Evolutionary conservation across 148 eudicot species (phyloP), one percentile per base, ranked within the genome.

Genomic region (Amaranthus hypochondriacus): DNA sequence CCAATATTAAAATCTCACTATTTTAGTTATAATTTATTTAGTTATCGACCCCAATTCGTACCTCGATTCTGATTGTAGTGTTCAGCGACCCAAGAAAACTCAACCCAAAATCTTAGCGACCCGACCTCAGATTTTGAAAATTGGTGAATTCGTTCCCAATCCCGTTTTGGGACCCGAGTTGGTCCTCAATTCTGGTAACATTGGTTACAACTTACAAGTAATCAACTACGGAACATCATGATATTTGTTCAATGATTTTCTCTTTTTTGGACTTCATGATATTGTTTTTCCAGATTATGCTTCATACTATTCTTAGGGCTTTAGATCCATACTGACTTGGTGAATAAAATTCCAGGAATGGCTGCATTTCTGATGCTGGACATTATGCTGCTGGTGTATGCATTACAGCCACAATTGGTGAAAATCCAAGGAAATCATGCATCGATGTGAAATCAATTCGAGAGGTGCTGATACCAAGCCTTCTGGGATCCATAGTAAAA

Each of bases 401-500:
- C 81, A 83, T 94, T 71, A 78, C 89, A 50, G 89, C 80, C 43
- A 80, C 87, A 59, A 65, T 87, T 48, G 59, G 69, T 78, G 87
- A 86, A 56, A 68, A 74, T 67, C 47, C 86, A 57, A 79, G 68
- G 75, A 83, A 77, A 66, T 76, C 81, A 4, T 57, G 10, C 76
- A 68, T 56, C 13, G 80, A 84, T 68, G 48, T 88, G 79, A 81
- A 82, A 64, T 71, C 73, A 42, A 77, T 94, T 78, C 85, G 79
- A 70, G 87, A 90, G 53, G 56, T 81, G 80, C 88, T 89, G 79
- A 81, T 84, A 61, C 96, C 98, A 2, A 69, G 75, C 76, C 93
- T 93, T 73, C 84, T 93, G 61, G 72, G 81, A 56, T 84, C 84
- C 44, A 85, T 88, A 4, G 76, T 92, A 62, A 92, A 92, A 92